phyloP scores from a whole-genome alignment of 306 rosid species.

The Ammopiptanthus mongolicus region DNA sequence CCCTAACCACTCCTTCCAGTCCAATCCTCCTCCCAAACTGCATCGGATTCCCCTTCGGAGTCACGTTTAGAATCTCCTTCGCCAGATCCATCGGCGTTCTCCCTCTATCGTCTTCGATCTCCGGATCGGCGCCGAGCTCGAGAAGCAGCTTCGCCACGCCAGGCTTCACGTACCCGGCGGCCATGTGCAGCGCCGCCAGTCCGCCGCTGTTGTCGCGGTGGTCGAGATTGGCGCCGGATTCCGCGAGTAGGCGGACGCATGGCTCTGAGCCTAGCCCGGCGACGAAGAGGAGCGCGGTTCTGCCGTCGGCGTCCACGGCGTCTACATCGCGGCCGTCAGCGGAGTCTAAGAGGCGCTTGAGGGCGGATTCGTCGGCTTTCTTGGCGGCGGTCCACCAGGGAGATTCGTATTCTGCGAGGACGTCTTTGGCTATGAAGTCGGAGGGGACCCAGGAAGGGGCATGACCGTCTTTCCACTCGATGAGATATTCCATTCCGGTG shows the following conservation, averaged over 20 bases:
- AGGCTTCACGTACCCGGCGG: constrained; percentile 70
- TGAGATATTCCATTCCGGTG: constrained; percentile 66
- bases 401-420: constrained; percentile 70
- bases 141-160: constrained; percentile 51
- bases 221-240: constrained; percentile 57
- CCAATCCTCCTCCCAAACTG: constrained; percentile 68
- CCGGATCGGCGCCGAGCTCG: constrained; percentile 66
- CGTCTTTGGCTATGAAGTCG: constrained; percentile 73
- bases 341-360: constrained; percentile 31
- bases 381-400: constrained; percentile 94
- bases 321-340: constrained; percentile 62
- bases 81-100: constrained; percentile 68
- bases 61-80: constrained; percentile 43
- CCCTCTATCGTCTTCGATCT: constrained; percentile 45
- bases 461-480: constrained; percentile 86
- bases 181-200: constrained; percentile 70
- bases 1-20: constrained; percentile 45
- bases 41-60: constrained; percentile 75
- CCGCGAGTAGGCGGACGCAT: constrained; percentile 51
- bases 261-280: constrained; percentile 72
- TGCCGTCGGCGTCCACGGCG: constrained; percentile 62
- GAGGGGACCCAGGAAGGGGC: constrained; percentile 76
- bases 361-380: constrained; percentile 54
- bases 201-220: constrained; percentile 61
- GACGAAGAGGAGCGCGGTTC: constrained; percentile 69